Evolutionary conservation across 495 filamentous ascomycete species (phyloP).

Genomic region (Thozetella sp.): DNA sequence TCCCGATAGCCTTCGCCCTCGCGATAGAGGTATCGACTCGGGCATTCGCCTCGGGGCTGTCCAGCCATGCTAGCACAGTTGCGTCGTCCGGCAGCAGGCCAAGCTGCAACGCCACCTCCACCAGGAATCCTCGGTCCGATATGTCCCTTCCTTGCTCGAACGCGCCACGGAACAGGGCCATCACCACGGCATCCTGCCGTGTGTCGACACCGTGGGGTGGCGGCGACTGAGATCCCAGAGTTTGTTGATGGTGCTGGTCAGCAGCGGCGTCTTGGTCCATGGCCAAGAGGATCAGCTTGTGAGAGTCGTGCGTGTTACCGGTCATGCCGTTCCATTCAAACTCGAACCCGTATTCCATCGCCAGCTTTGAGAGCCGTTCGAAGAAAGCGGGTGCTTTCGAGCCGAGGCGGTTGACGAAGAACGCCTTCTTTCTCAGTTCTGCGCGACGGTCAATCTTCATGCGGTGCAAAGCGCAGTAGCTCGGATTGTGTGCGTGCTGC

Average conservation of each 20-base stretch:
- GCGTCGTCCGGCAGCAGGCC: slow-evolving; percentile 48
- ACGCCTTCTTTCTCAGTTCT: slow-evolving; percentile 13
- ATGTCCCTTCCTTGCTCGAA: slow-evolving; percentile 78
- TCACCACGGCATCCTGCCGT: slow-evolving; percentile 64
- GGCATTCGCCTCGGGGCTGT: slow-evolving; percentile 38
- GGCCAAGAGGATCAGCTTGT: slow-evolving; percentile 71
- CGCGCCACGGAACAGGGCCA: slow-evolving; percentile 66
- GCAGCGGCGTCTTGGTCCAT: slow-evolving; percentile 52
- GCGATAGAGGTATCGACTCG: slow-evolving; percentile 26
- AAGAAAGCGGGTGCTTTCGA: slow-evolving; percentile 12
- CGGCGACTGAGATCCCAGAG: background rate
- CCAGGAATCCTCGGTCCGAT: slow-evolving; percentile 61
- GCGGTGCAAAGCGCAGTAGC: background rate
- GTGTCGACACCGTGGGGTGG: background rate
- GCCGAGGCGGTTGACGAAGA: slow-evolving; percentile 14
- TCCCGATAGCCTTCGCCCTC: slow-evolving; percentile 48
- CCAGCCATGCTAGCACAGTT: slow-evolving; percentile 62
- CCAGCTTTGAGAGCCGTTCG: slow-evolving; percentile 13
- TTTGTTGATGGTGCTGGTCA: background rate
- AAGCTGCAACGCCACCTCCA: slow-evolving; percentile 55
- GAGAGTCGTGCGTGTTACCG: slow-evolving; percentile 74
- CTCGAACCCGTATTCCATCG: slow-evolving; percentile 51
- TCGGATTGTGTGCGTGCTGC: background rate
- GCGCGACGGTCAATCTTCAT: background rate
- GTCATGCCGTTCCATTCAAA: slow-evolving; percentile 74